Evolutionary conservation across 1,139 yeast genomes (phyloP).

Genomic region (Neolecta irregularis): DNA sequence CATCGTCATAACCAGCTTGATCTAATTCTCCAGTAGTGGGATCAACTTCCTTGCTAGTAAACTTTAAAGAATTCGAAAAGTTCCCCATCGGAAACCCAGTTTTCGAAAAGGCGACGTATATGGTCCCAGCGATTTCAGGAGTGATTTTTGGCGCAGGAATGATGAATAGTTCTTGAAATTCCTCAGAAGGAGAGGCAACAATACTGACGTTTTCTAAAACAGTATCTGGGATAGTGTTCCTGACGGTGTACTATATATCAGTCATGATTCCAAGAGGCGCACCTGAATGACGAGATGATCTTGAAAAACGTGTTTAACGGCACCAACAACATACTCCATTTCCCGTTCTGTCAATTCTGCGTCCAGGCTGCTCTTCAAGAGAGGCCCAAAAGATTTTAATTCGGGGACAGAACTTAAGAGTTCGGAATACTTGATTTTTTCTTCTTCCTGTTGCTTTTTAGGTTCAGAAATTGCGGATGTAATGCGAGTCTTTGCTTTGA

Average conservation of each 20-base stretch:
- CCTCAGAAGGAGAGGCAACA: conserved; percentile 41
- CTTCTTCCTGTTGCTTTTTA: neutral
- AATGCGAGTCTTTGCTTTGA: conserved; percentile 34
- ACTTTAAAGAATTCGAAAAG: conserved; percentile 55
- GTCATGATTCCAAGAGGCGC: neutral
- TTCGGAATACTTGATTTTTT: conserved; percentile 43
- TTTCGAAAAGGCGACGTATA: conserved; percentile 62
- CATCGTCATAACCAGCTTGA: conserved; percentile 87
- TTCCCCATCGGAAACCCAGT: conserved; percentile 38
- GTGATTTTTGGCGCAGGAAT: conserved; percentile 57
- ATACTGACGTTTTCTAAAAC: conserved; percentile 70
- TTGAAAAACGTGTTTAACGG: conserved; percentile 65
- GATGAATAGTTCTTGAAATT: conserved; percentile 52
- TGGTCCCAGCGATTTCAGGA: conserved; percentile 58
- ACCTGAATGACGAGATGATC: conserved; percentile 49
- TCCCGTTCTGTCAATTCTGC: conserved; percentile 76
- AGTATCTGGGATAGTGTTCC: conserved; percentile 68
- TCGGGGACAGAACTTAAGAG: conserved; percentile 56
- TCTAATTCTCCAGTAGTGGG: conserved; percentile 55
- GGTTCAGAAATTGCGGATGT: conserved; percentile 16
- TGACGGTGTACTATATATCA: conserved; percentile 50
- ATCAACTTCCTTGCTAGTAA: conserved; percentile 66
- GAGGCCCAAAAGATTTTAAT: conserved; percentile 52
- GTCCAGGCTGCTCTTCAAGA: conserved; percentile 48
- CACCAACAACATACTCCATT: conserved; percentile 81